These are phyloP conservation scores for Hagleromyces aurorensis DNA, from an alignment of 805 yeast genomes.

Conservation along the genomic window DNA sequence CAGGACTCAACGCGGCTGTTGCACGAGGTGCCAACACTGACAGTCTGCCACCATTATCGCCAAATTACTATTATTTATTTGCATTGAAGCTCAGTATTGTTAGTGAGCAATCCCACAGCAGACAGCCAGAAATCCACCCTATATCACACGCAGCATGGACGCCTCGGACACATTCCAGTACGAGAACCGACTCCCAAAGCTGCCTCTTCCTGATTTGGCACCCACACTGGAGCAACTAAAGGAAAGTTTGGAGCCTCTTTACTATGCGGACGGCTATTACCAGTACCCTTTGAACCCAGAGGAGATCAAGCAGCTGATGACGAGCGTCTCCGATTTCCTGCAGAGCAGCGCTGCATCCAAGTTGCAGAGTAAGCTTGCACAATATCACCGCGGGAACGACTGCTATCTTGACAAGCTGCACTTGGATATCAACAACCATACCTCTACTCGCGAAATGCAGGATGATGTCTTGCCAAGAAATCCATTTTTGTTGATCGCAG, in stretches of 20 bases:
- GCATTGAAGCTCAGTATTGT: too few species aligned
- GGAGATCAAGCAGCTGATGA: conserved; percentile 31
- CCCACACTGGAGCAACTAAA: conserved; percentile 46
- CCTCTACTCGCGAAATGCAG: conserved; percentile 50
- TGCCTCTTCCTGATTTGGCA: conserved; percentile 55
- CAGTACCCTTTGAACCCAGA: conserved; percentile 23
- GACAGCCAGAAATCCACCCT: too few species aligned
- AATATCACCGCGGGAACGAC: conserved; percentile 37
- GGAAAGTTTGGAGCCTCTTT: conserved; percentile 51
- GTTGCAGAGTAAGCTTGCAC: conserved; percentile 47
- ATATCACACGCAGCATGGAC: too few species aligned
- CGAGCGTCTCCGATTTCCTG: conserved; percentile 39
- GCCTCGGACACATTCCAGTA: conserved; percentile 9
- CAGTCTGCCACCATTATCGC: too few species aligned
- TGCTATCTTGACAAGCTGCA: conserved; percentile 48
- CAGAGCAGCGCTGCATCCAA: conserved; percentile 35
- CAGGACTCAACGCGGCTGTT: too few species aligned
- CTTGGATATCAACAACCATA: conserved; percentile 35
- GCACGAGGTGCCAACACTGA: too few species aligned
- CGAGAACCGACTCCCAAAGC: conserved; percentile 37
- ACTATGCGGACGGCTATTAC: conserved; percentile 44
- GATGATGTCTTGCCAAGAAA: conserved; percentile 69
- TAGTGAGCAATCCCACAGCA: too few species aligned
- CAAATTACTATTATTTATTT: too few species aligned
- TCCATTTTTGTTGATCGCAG: conserved; percentile 66